phyloP scores from a whole-genome alignment of 2,329 filamentous ascomycete genomes.

The Penicillium verrucosum region DNA sequence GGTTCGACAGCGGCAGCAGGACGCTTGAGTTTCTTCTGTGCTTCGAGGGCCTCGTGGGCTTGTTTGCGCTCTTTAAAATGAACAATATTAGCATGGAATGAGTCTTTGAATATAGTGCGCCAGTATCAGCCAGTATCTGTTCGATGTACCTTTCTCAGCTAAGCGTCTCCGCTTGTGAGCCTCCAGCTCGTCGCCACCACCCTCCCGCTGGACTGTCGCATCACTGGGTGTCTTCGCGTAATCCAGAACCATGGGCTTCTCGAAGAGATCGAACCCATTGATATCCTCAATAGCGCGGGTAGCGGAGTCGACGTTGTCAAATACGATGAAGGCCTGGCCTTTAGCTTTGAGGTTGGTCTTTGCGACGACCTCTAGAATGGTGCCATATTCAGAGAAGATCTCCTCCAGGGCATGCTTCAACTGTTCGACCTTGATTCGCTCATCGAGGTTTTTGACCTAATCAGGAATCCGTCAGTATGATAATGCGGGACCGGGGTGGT shows the following conservation, averaged over 20 bases:
- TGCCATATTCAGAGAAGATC: slow-evolving; percentile 87
- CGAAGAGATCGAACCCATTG: slow-evolving; percentile 89
- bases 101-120: not conserved
- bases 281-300: slow-evolving; percentile 79
- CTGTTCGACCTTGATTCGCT: slow-evolving; percentile 77
- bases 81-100: slow-evolving; percentile 4
- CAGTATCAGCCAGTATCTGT: not conserved
- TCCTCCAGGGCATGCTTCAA: slow-evolving; percentile 70
- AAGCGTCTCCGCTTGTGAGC: slow-evolving; percentile 77
- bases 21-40: slow-evolving; percentile 72
- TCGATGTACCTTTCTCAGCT: slow-evolving; percentile 77
- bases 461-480: slow-evolving; percentile 11
- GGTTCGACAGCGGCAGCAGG: slow-evolving; percentile 48
- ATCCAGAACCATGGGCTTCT: slow-evolving; percentile 81
- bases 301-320: slow-evolving; percentile 76
- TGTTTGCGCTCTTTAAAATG: slow-evolving; percentile 64
- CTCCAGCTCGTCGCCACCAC: slow-evolving; percentile 79
- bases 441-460: slow-evolving; percentile 78
- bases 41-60: slow-evolving; percentile 74
- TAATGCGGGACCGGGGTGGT: slow-evolving; percentile 9
- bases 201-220: slow-evolving; percentile 72
- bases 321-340: slow-evolving; percentile 94
- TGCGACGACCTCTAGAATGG: slow-evolving; percentile 76
- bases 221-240: slow-evolving; percentile 82
- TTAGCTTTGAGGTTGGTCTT: slow-evolving; percentile 90